Evolutionary conservation across 768 basidiomycete species (phyloP).

Genomic region (Xanthoconium stramineum): DNA sequence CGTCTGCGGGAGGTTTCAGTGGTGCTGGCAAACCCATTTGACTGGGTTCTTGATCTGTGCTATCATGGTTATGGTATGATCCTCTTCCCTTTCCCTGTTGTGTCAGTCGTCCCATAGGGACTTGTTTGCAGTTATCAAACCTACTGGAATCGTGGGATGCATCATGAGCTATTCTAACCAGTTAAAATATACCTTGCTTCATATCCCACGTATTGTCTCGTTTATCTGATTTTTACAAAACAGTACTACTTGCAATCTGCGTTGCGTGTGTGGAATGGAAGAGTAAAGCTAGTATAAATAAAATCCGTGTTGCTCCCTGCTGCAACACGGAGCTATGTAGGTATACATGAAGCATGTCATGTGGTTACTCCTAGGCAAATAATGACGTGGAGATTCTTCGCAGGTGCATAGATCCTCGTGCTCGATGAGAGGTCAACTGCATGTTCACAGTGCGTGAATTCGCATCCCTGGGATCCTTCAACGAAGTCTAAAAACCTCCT

Average conservation of each 20-base stretch:
- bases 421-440: not conserved
- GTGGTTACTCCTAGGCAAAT: not conserved
- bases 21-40: too few relatives aligned
- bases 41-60: too few relatives aligned
- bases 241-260: too few relatives aligned
- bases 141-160: too few relatives aligned
- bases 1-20: too few relatives aligned
- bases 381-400: not conserved
- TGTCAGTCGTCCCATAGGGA: not conserved
- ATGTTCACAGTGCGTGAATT: not conserved
- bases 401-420: not conserved
- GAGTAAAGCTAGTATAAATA: not conserved
- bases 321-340: too few relatives aligned
- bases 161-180: too few relatives aligned
- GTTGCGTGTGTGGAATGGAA: not conserved
- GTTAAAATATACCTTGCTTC: too few relatives aligned
- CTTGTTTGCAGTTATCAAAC: not conserved
- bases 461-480: not conserved
- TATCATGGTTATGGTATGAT: not conserved
- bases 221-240: not conserved
- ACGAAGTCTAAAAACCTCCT: not conserved
- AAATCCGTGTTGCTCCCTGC: not conserved
- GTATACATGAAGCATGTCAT: too few relatives aligned
- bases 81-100: not conserved
- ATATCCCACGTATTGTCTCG: not conserved